phyloP scores from a whole-genome alignment of 2,329 filamentous ascomycete genomes.

The Clonostachys rhizophaga region DNA sequence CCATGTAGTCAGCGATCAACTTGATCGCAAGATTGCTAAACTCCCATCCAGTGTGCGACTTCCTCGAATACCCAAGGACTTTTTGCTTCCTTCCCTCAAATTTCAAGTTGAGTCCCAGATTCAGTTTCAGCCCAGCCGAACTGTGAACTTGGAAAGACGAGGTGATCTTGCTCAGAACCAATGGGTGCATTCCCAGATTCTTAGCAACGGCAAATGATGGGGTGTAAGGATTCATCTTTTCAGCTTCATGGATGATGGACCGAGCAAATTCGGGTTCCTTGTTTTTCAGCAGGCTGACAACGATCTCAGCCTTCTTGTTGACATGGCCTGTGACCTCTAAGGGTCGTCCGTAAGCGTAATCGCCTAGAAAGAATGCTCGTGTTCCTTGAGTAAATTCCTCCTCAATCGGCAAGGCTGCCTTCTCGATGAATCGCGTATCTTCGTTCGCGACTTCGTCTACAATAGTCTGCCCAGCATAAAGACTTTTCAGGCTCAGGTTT shows the following conservation, averaged over 20 bases:
- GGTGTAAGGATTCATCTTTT: conserved; percentile 68
- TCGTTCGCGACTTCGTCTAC: conserved; percentile 88
- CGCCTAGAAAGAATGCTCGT: conserved; percentile 87
- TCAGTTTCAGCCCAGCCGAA: conserved; percentile 77
- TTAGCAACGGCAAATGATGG: conserved; percentile 88
- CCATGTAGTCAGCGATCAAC: conserved; percentile 84
- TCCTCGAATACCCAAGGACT: conserved; percentile 91
- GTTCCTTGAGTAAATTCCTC: conserved; percentile 85
- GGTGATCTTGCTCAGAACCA: conserved; percentile 92
- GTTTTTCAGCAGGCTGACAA: conserved; percentile 66
- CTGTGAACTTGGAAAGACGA: conserved; percentile 82
- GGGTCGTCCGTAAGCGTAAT: conserved; percentile 87
- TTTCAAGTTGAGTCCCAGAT: conserved; percentile 92
- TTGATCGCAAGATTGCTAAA: conserved; percentile 82
- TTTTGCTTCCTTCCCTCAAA: conserved; percentile 95
- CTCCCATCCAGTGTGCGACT: conserved; percentile 85
- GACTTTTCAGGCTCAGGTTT: conserved; percentile 78
- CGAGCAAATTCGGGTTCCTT: conserved; percentile 80
- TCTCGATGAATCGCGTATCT: conserved; percentile 90
- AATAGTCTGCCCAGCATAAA: conserved; percentile 86
- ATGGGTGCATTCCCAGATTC: conserved; percentile 73
- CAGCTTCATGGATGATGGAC: conserved; percentile 65
- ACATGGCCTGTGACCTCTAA: conserved; percentile 75
- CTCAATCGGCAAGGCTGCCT: conserved; percentile 78
- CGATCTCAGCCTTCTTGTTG: conserved; percentile 71